Percentiles rank a stretch among this genome's conserved stretches.
phyloP scores from a whole-genome alignment of 1,139 yeast genomes.

The Pneumocystis oryctolagi region DNA sequence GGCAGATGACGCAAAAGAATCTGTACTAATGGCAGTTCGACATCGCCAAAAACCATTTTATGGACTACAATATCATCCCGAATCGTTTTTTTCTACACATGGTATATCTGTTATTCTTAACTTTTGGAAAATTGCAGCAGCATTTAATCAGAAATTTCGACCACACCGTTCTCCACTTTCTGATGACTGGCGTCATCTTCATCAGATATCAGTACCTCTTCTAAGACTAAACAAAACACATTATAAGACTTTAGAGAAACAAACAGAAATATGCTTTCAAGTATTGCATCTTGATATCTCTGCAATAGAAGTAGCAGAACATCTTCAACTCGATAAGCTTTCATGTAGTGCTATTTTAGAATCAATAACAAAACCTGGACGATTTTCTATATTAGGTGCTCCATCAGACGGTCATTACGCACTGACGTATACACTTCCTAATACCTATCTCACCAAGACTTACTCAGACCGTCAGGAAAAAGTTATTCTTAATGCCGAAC shows the following conservation, averaged over 20 bases:
- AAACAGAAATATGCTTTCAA: not conserved
- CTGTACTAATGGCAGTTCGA: slow-evolving; percentile 62
- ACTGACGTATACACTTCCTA: slow-evolving; percentile 9
- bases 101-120: slow-evolving; percentile 49
- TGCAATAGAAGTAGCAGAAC: not conserved
- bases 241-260: not conserved
- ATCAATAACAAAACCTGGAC: slow-evolving; percentile 68
- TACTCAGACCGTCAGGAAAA: slow-evolving; percentile 1
- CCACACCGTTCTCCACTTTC: not conserved
- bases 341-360: slow-evolving; percentile 40
- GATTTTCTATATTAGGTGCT: slow-evolving; percentile 74
- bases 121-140: slow-evolving; percentile 43
- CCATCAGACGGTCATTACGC: slow-evolving; percentile 25
- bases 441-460: slow-evolving; percentile 3
- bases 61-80: slow-evolving; percentile 97
- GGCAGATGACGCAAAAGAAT: slow-evolving; percentile 14
- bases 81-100: slow-evolving; percentile 64
- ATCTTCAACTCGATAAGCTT: not conserved
- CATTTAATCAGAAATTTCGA: slow-evolving; percentile 23
- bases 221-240: not conserved
- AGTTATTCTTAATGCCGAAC: not conserved
- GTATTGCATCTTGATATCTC: not conserved
- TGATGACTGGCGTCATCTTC: not conserved
- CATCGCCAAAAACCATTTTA: slow-evolving; percentile 52
- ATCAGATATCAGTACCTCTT: not conserved